Percentiles rank a stretch among this genome's conserved stretches.
These are phyloP conservation scores for Micractinium conductrix DNA, from an alignment of 139 green algal species.

Conservation along the genomic window DNA sequence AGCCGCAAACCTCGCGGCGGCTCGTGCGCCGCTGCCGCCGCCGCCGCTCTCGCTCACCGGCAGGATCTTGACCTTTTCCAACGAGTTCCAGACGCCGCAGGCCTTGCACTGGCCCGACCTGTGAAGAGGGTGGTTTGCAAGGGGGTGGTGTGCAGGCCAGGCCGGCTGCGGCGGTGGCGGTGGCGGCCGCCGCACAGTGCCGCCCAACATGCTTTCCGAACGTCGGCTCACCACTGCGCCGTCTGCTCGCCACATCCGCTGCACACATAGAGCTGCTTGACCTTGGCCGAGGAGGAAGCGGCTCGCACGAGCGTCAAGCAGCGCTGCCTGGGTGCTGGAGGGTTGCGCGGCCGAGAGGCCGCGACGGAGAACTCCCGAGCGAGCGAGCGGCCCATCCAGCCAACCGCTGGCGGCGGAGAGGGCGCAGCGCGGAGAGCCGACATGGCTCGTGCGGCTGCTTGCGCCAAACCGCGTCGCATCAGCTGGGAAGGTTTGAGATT, in stretches of 20 bases:
- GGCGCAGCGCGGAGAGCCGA: too few relatives aligned
- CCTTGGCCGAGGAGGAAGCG: slow-evolving; percentile 33
- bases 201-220: background rate
- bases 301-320: slow-evolving; percentile 1
- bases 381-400: too few relatives aligned
- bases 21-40: slow-evolving; percentile 43
- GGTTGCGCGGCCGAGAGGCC: too few relatives aligned
- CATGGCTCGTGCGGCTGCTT: too few relatives aligned
- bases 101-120: slow-evolving; percentile 62
- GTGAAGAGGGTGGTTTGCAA: background rate
- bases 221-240: slow-evolving; percentile 57
- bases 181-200: background rate
- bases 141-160: background rate
- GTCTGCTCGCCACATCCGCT: slow-evolving; percentile 59
- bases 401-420: too few relatives aligned
- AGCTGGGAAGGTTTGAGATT: too few relatives aligned
- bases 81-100: slow-evolving; percentile 66
- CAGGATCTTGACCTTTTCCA: slow-evolving; percentile 40
- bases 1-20: slow-evolving; percentile 41
- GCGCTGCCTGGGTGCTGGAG: background rate
- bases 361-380: too few relatives aligned
- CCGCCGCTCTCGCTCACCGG: slow-evolving; percentile 27
- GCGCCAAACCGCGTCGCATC: too few relatives aligned
- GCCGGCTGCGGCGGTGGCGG: background rate
- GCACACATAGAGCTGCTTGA: slow-evolving; percentile 62